Base-by-base conservation (phyloP, 345 rosid genomes). In the Gynandropsis gynandra region DNA sequence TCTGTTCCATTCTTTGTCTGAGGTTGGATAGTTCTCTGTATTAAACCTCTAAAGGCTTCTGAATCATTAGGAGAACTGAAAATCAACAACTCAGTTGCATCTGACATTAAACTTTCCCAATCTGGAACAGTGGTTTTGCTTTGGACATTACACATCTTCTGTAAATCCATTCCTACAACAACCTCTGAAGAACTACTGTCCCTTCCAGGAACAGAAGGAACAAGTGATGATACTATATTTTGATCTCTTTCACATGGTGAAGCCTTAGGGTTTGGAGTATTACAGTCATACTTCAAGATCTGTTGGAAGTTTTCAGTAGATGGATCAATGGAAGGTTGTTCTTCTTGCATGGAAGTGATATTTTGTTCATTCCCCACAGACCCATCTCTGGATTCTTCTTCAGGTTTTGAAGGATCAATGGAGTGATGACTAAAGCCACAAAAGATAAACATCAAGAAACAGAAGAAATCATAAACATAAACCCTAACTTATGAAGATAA, bases 11-110 rank as follows among this genome's bases (percentile, higher is more conserved):
- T 52, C 45, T 54, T 24, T 37, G 14, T n/a, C 65, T 20, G 64
- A 65, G 24, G 62, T 78, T 50, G 75, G 47, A n/a, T n/a, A 9
- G 89, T 66, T 71, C 73, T 78, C 59, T 84, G 89, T 63, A 74
- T 67, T 44, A 82, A 57, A 42, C 78, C 85, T 72, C 76, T 79
- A 70, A 82, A 80, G 62, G 79, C 80, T 56, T 75, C 87, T 0
- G 95, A 64, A 43, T 69, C 93, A 36, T 77, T 66, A 5, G 87
- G 89, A 49, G 92, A 82, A 42, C 64, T 67, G 15, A 90, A 90
- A 35, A 87, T 79, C 36, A 90, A 64, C 10, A 87, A 12, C 9
- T 69, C 69, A 4, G 74, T 54, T 40, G 69, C 42, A 59, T 69
- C 69, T 53, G 74, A 50, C 42, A 69, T 69, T 66, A 69, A 54